Base-by-base conservation (phyloP, 2,329 filamentous ascomycete genomes). In the Penicillium hordei region DNA sequence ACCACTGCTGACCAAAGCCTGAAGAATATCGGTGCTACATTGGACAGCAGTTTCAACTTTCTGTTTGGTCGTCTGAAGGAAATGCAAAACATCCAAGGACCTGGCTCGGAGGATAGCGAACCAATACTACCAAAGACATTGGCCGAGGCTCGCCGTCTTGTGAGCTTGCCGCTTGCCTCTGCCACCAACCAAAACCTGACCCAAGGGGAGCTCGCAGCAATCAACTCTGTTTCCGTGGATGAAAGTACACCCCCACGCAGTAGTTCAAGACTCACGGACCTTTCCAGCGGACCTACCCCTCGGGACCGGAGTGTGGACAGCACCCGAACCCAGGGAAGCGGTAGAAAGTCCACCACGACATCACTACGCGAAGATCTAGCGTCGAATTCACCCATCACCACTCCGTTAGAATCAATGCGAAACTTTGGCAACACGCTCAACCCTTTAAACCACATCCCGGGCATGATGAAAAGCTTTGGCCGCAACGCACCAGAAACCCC, bases 41-140 rank as follows among this genome's bases (percentile, higher is more conserved):
- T 97, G 4, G 93, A 93, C 59, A 92, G 91, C 68, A 97, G 92
- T 71, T 95, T 97, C 77, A 94, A 92, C 59, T 96, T 97, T 72
- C 79, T 99, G 25, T 86, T 99, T 54, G 93, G 93, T 17, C 90
- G 92, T 65, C 81, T 97, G 21, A 91, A 89, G 60, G 92, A 96
- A 59, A 64, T 77, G 48, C 76, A 78, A 51, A 72, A 81, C 53
- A 86, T 65, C 77, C 85, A 73, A 69, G 75, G 61, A 68, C 70
- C 70, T 73, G 81, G 65, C 67, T 76, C 66, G 65, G 67, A 72
- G 19, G 69, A 69, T n/a, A 55, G 53, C 36, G 66, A 56, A 23
- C 76, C 86, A 7, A 70, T 81, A 40, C 82, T 96, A 0, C 94
- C 94, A 1, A 93, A 91, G 68, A 99, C 94, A 1, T 80, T 99